These are phyloP conservation scores for Alectoria sarmentosa DNA, from an alignment of 495 filamentous ascomycete genomes.

Conservation along the genomic window DNA sequence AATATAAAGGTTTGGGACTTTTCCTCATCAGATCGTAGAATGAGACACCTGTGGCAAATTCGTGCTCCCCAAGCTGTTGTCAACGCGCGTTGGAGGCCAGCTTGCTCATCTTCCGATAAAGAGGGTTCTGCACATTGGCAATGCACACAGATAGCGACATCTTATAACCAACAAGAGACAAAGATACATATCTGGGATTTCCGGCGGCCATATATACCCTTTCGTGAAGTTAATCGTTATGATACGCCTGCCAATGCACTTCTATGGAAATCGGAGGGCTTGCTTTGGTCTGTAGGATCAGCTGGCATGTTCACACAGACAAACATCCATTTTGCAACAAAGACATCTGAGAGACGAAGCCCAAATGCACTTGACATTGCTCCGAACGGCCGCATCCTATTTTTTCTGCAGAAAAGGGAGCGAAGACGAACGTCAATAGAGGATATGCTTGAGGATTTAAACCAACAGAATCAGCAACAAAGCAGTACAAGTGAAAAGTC, in stretches of 20 bases:
- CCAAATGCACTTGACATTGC: constrained; percentile 17
- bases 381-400: constrained; percentile 20
- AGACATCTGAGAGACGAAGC: constrained; percentile 46
- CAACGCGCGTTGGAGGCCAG: constrained; percentile 79
- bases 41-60: constrained; percentile 60
- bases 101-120: constrained; percentile 61
- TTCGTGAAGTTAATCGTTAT: constrained; percentile 74
- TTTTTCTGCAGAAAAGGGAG: constrained; percentile 26
- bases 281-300: constrained; percentile 85
- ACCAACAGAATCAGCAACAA: constrained; percentile 20
- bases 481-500: constrained; percentile 31
- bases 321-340: constrained; percentile 74
- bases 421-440: constrained; percentile 13
- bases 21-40: constrained; percentile 64
- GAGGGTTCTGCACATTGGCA: constrained; percentile 58
- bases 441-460: constrained; percentile 14
- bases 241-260: constrained; percentile 64
- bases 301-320: constrained; percentile 81
- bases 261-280: constrained; percentile 84
- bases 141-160: constrained; percentile 61
- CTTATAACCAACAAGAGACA: constrained; percentile 59
- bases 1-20: constrained; percentile 93
- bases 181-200: constrained; percentile 89
- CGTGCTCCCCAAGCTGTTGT: constrained; percentile 62
- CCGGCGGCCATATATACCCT: constrained; percentile 76